Conservation (phyloP, 257 asterid species). For the Solanum neorickii region DNA sequence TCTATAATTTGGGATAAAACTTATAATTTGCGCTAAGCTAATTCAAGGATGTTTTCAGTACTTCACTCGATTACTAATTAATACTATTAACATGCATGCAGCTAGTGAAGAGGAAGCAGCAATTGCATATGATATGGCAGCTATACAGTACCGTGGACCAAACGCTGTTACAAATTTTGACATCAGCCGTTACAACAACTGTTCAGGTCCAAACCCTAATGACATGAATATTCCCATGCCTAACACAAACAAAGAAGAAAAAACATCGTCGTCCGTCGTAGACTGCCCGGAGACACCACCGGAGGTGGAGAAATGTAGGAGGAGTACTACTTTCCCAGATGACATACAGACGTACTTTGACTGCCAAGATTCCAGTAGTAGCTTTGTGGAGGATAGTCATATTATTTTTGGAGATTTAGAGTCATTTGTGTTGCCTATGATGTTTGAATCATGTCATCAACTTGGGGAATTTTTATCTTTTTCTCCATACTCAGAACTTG, state of each 20-base stretch:
- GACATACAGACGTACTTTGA: constrained; percentile 87
- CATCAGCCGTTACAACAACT: constrained; percentile 42
- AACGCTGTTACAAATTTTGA: constrained; percentile 57
- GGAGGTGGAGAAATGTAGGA: constrained; percentile 24
- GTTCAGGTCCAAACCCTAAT: constrained; percentile 26
- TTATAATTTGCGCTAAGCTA: too few species aligned
- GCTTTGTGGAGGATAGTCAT: constrained; percentile 45
- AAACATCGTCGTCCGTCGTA: background rate
- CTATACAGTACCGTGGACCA: constrained; percentile 48
- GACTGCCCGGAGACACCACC: constrained; percentile 21
- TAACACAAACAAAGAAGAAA: constrained; percentile 8
- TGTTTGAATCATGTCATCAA: constrained; percentile 25
- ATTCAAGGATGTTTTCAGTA: background rate
- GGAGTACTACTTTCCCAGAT: constrained; percentile 56
- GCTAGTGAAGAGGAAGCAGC: constrained; percentile 68
- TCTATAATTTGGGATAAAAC: too few species aligned
- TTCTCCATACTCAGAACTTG: background rate
- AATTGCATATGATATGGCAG: constrained; percentile 57
- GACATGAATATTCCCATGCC: background rate
- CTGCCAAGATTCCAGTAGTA: constrained; percentile 52
- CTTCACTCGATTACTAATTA: background rate
- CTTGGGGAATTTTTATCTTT: background rate
- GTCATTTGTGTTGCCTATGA: constrained; percentile 32
- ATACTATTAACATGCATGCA: background rate
- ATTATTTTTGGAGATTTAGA: constrained; percentile 46